Evolutionary conservation across 345 rosid genomes (phyloP).

Genomic region (Physaria fendleri): DNA sequence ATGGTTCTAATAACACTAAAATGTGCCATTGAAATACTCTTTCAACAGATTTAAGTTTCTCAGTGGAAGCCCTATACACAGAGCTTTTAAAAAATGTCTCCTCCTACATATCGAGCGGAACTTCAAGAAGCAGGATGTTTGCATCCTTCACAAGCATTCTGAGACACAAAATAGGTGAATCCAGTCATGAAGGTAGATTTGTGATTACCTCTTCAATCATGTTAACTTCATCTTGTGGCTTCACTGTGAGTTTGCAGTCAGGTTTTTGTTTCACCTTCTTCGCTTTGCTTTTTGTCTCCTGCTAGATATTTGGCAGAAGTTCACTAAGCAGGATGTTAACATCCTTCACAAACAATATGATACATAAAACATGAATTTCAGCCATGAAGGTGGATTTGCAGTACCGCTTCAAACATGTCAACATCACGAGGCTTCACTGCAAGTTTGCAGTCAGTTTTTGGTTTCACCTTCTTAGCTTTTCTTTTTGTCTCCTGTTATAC

Average conservation of each 20-base stretch:
- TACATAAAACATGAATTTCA: not conserved
- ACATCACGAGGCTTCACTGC: slow-evolving; percentile 19
- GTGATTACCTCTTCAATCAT: slow-evolving; percentile 50
- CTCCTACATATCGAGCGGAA: not conserved
- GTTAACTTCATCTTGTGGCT: slow-evolving; percentile 27
- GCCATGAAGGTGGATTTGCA: not conserved
- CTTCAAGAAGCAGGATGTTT: not conserved
- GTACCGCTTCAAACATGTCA: slow-evolving; percentile 49
- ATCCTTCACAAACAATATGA: not conserved
- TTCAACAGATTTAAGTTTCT: not conserved
- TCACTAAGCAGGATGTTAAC: not conserved
- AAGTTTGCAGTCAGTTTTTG: slow-evolving; percentile 20
- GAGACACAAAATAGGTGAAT: not conserved
- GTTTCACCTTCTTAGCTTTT: slow-evolving; percentile 25
- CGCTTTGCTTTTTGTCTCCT: not conserved
- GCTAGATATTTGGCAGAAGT: not conserved
- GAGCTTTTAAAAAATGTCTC: not conserved
- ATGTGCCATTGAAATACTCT: not conserved
- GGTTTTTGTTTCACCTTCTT: slow-evolving; percentile 30
- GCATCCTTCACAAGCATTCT: not conserved
- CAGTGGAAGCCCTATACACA: not conserved
- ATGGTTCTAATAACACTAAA: not conserved
- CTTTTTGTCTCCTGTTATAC: not conserved
- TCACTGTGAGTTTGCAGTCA: slow-evolving; percentile 12
- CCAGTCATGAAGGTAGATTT: not conserved